A percentile compares a stretch with the other conserved stretches of the same genome.
phyloP scores from a whole-genome alignment of 129 eudicot species.

The Centaurea solstitialis region DNA sequence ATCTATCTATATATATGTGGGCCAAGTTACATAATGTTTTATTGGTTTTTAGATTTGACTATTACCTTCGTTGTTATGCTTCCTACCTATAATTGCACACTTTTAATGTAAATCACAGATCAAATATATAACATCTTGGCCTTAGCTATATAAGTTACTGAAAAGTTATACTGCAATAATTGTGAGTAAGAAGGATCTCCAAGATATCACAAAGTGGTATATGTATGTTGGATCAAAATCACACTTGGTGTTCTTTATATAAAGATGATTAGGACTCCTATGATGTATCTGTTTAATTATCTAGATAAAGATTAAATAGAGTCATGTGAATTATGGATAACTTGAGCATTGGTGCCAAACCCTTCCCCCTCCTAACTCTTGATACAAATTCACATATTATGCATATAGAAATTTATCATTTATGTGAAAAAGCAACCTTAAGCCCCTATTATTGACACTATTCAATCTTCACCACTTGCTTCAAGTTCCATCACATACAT shows the following conservation, averaged over 20 bases:
- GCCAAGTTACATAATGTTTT: no score
- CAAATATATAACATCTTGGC: background rate
- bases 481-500: no score
- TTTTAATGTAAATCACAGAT: background rate
- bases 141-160: background rate
- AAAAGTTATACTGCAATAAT: background rate
- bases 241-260: background rate
- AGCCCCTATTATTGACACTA: no score
- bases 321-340: no score
- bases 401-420: no score
- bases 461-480: no score
- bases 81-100: background rate
- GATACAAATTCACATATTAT: no score
- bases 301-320: background rate
- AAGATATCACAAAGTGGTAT: background rate
- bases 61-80: background rate
- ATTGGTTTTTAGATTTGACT: background rate
- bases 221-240: background rate
- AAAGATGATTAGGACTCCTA: no score
- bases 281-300: no score
- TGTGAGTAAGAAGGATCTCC: background rate
- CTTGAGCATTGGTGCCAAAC: no score
- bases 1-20: background rate
- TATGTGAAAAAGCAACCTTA: no score
- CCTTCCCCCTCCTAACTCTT: no score